Evolutionary conservation across 148 eudicot genomes (phyloP).

Genomic region (Agrostemma githago): DNA sequence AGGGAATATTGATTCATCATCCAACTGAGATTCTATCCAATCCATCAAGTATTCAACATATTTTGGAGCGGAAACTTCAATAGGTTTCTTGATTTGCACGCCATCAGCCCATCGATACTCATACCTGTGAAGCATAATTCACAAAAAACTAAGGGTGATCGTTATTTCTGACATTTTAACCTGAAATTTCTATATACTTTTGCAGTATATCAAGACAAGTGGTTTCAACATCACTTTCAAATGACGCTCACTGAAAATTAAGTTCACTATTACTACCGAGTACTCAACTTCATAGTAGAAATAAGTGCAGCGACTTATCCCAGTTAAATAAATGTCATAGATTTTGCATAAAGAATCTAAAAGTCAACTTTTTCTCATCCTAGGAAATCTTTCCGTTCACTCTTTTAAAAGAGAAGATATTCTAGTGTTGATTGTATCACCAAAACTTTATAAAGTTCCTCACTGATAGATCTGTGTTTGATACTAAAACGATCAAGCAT

Average conservation of each 20-base stretch:
- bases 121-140: slow-evolving; percentile 47
- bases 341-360: neutral
- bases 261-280: neutral
- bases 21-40: slow-evolving; percentile 94
- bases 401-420: neutral
- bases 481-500: neutral
- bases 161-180: neutral
- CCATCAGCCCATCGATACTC: slow-evolving; percentile 99
- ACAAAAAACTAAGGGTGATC: slow-evolving; percentile 12
- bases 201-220: neutral
- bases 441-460: neutral
- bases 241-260: neutral
- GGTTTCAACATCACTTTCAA: neutral
- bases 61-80: slow-evolving; percentile 98
- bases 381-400: neutral
- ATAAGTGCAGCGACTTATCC: neutral
- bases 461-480: neutral
- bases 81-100: slow-evolving; percentile 91
- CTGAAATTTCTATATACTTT: neutral
- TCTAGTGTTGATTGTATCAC: neutral
- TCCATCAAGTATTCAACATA: slow-evolving; percentile 97
- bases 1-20: slow-evolving; percentile 93
- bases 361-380: neutral
- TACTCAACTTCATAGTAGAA: neutral
- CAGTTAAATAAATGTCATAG: neutral